phyloP scores from a whole-genome alignment of 169 alveolate genomes.

The Plasmodium ovale region DNA sequence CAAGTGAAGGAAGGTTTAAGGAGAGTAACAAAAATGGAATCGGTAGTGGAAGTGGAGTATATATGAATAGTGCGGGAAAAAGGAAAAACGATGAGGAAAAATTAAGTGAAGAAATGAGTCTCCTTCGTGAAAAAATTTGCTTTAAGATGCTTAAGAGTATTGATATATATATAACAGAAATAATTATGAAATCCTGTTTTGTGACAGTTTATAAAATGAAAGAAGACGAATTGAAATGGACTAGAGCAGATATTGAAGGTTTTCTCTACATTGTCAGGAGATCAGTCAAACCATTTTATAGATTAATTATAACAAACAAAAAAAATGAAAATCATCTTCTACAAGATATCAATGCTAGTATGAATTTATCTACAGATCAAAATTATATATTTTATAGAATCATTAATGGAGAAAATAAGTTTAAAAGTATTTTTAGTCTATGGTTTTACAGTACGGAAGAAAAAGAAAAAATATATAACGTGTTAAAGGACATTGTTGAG shows the following conservation, averaged over 20 bases:
- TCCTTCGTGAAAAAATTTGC: constrained; percentile 78
- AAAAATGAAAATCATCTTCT: constrained; percentile 82
- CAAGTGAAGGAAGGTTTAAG: neutral
- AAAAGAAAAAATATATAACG: constrained; percentile 34
- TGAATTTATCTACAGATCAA: constrained; percentile 77
- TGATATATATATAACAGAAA: constrained; percentile 77
- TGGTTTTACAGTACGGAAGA: constrained; percentile 73
- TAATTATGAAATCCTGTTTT: constrained; percentile 81
- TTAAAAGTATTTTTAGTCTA: constrained; percentile 37
- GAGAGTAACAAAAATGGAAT: neutral
- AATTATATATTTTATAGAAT: constrained; percentile 81
- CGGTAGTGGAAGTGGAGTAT: neutral
- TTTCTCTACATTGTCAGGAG: constrained; percentile 79
- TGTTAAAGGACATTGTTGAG: constrained; percentile 35
- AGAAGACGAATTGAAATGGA: constrained; percentile 80
- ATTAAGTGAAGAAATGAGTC: constrained; percentile 19
- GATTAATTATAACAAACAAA: constrained; percentile 81
- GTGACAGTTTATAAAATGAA: constrained; percentile 82
- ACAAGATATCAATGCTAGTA: constrained; percentile 80
- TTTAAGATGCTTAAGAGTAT: constrained; percentile 78
- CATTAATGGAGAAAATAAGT: constrained; percentile 19
- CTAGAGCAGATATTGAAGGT: constrained; percentile 83
- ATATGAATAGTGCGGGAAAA: neutral
- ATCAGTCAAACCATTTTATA: constrained; percentile 51
- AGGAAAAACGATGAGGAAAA: constrained; percentile 12